Conservation (phyloP, 2,329 filamentous ascomycete genomes). For the Diaporthe batatas region DNA sequence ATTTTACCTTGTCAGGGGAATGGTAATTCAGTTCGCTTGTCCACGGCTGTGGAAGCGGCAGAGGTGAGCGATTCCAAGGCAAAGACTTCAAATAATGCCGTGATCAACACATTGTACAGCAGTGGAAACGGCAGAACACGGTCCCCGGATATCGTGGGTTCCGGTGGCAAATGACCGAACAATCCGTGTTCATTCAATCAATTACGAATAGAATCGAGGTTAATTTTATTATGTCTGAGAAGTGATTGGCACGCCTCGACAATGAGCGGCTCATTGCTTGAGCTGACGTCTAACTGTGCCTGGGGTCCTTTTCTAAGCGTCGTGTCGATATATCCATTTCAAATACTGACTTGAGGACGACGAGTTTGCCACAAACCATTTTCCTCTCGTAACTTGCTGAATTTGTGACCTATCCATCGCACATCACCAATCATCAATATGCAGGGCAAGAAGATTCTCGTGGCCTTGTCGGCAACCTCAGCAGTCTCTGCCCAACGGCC, state of each 20-base stretch:
- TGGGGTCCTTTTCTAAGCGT: no score
- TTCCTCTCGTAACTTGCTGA: no score
- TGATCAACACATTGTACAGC: background rate
- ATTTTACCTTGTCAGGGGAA: background rate
- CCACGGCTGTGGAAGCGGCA: background rate
- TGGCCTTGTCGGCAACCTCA: constrained; percentile 47
- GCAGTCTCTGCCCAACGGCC: constrained; percentile 60
- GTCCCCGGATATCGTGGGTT: constrained; percentile 5
- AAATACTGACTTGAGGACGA: background rate
- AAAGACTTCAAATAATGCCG: background rate
- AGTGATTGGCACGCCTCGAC: background rate
- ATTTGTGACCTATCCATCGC: background rate
- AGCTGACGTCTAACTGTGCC: no score
- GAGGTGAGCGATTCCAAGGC: background rate
- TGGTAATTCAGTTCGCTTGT: background rate
- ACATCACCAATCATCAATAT: constrained; percentile 43
- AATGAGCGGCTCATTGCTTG: background rate
- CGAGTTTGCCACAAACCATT: background rate
- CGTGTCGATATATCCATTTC: background rate
- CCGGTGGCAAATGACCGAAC: background rate
- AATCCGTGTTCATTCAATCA: no score
- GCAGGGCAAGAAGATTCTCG: constrained; percentile 46
- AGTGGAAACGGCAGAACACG: background rate
- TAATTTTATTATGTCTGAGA: background rate
- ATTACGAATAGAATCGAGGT: background rate